Conservation (phyloP, 1,139 yeast genomes). For the Pichiaceae sp. region DNA sequence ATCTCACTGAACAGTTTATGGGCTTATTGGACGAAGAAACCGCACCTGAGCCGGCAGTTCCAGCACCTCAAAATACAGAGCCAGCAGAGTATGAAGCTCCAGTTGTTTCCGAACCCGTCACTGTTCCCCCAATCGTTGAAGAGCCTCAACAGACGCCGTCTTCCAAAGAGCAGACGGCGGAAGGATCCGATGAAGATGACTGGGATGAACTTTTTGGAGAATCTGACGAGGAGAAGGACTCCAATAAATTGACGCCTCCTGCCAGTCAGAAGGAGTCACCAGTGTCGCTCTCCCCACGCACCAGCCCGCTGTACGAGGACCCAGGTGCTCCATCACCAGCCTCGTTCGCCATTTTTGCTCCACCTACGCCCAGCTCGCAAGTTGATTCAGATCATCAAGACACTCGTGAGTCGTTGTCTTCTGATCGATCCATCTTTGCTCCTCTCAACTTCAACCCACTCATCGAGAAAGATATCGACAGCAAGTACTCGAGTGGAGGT, state of each 20-base stretch:
- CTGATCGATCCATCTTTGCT: conserved; percentile 57
- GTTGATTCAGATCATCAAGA: conserved; percentile 5
- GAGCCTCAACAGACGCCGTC: neutral
- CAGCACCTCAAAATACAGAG: neutral
- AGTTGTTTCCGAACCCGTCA: neutral
- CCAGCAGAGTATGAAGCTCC: neutral
- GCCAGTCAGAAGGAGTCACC: conserved; percentile 1
- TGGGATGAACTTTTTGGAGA: conserved; percentile 38
- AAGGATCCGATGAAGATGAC: conserved; percentile 24
- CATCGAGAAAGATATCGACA: conserved; percentile 66
- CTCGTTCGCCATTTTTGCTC: conserved; percentile 45
- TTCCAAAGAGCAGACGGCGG: conserved; percentile 3
- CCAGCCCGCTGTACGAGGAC: conserved; percentile 54
- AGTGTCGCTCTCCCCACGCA: conserved; percentile 2
- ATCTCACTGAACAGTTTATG: conserved; percentile 19
- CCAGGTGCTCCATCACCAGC: conserved; percentile 79
- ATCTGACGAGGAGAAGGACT: conserved; percentile 25
- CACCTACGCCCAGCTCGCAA: conserved; percentile 15
- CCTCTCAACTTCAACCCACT: conserved; percentile 76
- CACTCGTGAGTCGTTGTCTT: conserved; percentile 7
- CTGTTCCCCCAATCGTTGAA: neutral
- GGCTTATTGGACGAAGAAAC: conserved; percentile 15
- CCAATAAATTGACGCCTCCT: too few relatives aligned
- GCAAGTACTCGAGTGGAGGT: conserved; percentile 81
- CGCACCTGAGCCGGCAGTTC: conserved; percentile 8